Evolutionary conservation across 306 rosid genomes (phyloP), one percentile per base, ranked within the genome.

Genomic region (Chamaecrista fasciculata): DNA sequence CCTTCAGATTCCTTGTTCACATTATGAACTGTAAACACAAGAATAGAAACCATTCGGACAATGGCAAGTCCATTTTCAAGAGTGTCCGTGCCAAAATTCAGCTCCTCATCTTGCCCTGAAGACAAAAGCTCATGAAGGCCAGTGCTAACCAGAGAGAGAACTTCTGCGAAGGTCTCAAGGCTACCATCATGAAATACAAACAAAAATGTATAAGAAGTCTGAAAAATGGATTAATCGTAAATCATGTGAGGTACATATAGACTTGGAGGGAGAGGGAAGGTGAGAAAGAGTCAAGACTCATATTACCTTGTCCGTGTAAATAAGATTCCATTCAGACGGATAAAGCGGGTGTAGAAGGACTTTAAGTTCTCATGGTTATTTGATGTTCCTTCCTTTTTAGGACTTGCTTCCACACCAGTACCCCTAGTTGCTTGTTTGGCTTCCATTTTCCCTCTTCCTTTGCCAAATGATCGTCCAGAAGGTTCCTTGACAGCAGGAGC

Each of bases 281-380:
- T n/a, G n/a, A n/a, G n/a, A n/a, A 16, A 48, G 37, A 1, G 61
- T 55, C 15, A 18, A 68, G 11, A 44, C 42, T 23, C 19, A 61
- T 6, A 37, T 79, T 79, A 87, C 98, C 98, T 92, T 20, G 98
- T 87, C 11, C 93, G 96, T 0, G 96, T 92, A 71, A 92, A 92
- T 64, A 92, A 86, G 55, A 92, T 85, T 67, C 98, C 98, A 82
- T 90, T 92, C 55, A 92, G 79, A 70, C 98, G 98, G 59, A 92
- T 88, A 87, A 90, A 90, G 40, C 86, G 77, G 16, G 81, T 82
- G 67, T 90, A 90, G 53, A 92, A 92, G 73, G 78, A 75, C 71
- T 83, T 92, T 56, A 66, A 82, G 2, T 66, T 85, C 50, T 86
- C 93, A 36, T 71, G 86, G 42, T 62, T 29, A 28, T 63, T 62